These are phyloP conservation scores for Raphanus raphanistrum DNA, from an alignment of 345 rosid genomes.

Conservation along the genomic window DNA sequence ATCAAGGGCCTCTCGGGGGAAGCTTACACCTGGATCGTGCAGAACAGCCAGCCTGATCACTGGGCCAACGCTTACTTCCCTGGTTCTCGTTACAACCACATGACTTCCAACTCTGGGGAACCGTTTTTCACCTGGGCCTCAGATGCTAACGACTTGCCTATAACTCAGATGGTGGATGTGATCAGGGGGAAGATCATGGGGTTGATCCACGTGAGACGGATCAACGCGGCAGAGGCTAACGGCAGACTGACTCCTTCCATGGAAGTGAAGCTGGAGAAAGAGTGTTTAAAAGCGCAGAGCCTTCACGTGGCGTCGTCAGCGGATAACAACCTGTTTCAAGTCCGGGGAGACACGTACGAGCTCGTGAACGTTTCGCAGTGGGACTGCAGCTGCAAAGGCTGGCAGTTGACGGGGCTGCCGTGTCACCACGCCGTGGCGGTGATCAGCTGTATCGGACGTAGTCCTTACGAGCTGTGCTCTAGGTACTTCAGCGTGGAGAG, in stretches of 20 bases:
- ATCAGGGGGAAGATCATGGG: slow-evolving; percentile 74
- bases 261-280: slow-evolving; percentile 77
- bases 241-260: slow-evolving; percentile 73
- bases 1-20: slow-evolving; percentile 75
- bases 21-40: slow-evolving; percentile 81
- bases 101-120: slow-evolving; percentile 81
- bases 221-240: slow-evolving; percentile 55
- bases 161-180: slow-evolving; percentile 90
- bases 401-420: slow-evolving; percentile 85
- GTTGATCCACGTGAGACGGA: slow-evolving; percentile 53
- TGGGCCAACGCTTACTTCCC: slow-evolving; percentile 90
- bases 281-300: slow-evolving; percentile 47
- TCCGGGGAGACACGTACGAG: slow-evolving; percentile 74
- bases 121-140: slow-evolving; percentile 79
- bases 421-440: slow-evolving; percentile 80
- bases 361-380: slow-evolving; percentile 64
- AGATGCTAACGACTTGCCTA: slow-evolving; percentile 82
- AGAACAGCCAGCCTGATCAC: slow-evolving; percentile 69
- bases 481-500: slow-evolving; percentile 69
- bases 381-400: slow-evolving; percentile 88
- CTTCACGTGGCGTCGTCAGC: slow-evolving; percentile 60
- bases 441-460: slow-evolving; percentile 53
- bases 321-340: slow-evolving; percentile 74
- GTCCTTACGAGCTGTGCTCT: slow-evolving; percentile 69
- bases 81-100: slow-evolving; percentile 82